Evolutionary conservation across 495 filamentous ascomycete genomes (phyloP).

Genomic region (Extremus antarcticus): DNA sequence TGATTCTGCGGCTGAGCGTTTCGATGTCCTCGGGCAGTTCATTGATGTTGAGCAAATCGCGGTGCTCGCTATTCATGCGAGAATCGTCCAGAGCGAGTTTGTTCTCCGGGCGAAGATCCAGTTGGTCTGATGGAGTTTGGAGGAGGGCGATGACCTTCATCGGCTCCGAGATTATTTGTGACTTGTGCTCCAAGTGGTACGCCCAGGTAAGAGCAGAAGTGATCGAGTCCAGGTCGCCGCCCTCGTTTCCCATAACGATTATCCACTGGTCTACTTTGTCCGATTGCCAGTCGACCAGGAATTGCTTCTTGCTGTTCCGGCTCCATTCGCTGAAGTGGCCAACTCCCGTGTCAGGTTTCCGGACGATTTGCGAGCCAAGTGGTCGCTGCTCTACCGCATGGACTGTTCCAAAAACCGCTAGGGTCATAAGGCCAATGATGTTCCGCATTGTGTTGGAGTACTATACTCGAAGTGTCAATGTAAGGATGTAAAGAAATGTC

Average conservation of each 20-base stretch:
- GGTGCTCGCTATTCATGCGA: constrained; percentile 19
- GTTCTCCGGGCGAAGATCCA: constrained; percentile 25
- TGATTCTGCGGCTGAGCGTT: constrained; percentile 18
- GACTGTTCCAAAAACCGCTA: too few relatives aligned
- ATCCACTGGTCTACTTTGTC: constrained; percentile 19
- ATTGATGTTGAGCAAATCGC: constrained; percentile 21
- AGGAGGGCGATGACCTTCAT: constrained; percentile 23
- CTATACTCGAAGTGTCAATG: too few relatives aligned
- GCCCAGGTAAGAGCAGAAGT: constrained; percentile 22
- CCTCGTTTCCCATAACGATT: constrained; percentile 22
- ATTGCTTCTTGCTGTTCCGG: constrained; percentile 21
- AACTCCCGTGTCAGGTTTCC: constrained; percentile 10
- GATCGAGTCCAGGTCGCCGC: constrained; percentile 22
- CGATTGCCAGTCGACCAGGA: constrained; percentile 22
- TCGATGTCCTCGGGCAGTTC: constrained; percentile 24
- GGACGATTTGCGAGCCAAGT: too few relatives aligned
- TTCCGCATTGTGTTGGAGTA: too few relatives aligned
- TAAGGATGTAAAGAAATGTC: too few relatives aligned
- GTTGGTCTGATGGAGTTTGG: constrained; percentile 18
- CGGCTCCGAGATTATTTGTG: constrained; percentile 16
- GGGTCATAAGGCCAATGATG: too few relatives aligned
- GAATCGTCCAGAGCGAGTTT: constrained; percentile 21
- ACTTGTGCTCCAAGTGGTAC: constrained; percentile 23
- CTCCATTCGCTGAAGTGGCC: constrained; percentile 26
- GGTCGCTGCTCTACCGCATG: too few relatives aligned